phyloP scores from a whole-genome alignment of 768 basidiomycete species.

The Agaricus subrufescens region DNA sequence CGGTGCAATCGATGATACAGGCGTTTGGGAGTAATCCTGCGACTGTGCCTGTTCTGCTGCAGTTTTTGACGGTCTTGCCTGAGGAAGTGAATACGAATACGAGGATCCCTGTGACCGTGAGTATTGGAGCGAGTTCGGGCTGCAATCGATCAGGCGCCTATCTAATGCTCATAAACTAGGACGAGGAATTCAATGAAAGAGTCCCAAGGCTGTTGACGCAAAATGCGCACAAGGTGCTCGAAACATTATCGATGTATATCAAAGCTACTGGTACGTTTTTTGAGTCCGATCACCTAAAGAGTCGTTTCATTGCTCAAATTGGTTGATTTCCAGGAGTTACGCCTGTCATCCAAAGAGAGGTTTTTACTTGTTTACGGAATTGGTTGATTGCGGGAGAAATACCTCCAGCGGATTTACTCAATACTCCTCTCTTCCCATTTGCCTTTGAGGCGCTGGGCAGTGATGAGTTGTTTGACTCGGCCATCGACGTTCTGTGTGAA shows the following conservation, averaged over 20 bases:
- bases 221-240: slow-evolving; percentile 69
- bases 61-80: slow-evolving; percentile 87
- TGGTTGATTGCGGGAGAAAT: slow-evolving; percentile 92
- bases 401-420: slow-evolving; percentile 52
- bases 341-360: slow-evolving; percentile 64
- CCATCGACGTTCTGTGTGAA: slow-evolving; percentile 89
- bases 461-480: slow-evolving; percentile 88
- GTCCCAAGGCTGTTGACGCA: slow-evolving; percentile 56
- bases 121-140: slow-evolving; percentile 24
- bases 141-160: neutral
- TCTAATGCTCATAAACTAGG: slow-evolving; percentile 34
- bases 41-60: slow-evolving; percentile 79
- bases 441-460: slow-evolving; percentile 81
- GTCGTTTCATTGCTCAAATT: neutral
- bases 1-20: slow-evolving; percentile 78
- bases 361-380: slow-evolving; percentile 79
- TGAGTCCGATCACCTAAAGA: neutral
- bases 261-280: slow-evolving; percentile 70
- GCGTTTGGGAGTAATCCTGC: slow-evolving; percentile 79
- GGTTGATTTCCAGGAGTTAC: slow-evolving; percentile 67
- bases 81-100: slow-evolving; percentile 85
- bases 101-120: slow-evolving; percentile 82
- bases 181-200: slow-evolving; percentile 68
- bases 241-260: slow-evolving; percentile 82
- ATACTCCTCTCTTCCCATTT: slow-evolving; percentile 76